A percentile compares a stretch with the other conserved stretches of the same genome.
phyloP scores from a whole-genome alignment of 306 rosid genomes.

The Cicer bijugum region DNA sequence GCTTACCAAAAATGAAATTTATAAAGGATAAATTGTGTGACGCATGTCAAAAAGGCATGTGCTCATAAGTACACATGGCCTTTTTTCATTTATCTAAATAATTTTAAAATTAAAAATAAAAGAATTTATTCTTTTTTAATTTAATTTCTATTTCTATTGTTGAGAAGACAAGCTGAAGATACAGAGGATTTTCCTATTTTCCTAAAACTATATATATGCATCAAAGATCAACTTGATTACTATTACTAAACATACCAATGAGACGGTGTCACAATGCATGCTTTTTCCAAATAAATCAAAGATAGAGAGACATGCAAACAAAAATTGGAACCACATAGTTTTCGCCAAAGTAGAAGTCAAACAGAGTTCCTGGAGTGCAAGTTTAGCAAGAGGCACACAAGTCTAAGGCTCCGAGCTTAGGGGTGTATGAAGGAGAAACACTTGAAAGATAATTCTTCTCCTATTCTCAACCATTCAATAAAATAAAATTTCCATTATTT shows the following conservation, averaged over 20 bases:
- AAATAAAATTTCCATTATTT: no score
- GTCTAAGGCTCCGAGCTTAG: neutral
- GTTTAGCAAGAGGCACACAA: neutral
- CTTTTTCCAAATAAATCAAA: no score
- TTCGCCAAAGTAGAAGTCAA: neutral
- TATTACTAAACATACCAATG: neutral
- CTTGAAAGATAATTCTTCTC: neutral
- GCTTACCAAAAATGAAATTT: no score
- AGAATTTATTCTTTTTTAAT: neutral
- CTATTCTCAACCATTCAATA: no score
- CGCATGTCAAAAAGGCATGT: no score
- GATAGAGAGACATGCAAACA: neutral
- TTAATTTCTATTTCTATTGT: constrained; percentile 13
- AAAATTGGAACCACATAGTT: neutral
- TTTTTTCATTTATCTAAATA: neutral
- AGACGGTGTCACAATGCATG: no score
- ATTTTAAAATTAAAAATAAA: neutral
- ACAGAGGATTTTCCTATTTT: neutral
- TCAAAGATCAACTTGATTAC: neutral
- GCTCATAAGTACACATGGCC: neutral
- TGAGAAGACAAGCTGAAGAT: neutral
- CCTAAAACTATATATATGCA: neutral
- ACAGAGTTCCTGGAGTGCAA: neutral
- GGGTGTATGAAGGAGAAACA: neutral
- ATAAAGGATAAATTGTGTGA: no score